Base-by-base conservation (phyloP, 1,284 basidiomycete species). In the Trichosporon asahii region DNA sequence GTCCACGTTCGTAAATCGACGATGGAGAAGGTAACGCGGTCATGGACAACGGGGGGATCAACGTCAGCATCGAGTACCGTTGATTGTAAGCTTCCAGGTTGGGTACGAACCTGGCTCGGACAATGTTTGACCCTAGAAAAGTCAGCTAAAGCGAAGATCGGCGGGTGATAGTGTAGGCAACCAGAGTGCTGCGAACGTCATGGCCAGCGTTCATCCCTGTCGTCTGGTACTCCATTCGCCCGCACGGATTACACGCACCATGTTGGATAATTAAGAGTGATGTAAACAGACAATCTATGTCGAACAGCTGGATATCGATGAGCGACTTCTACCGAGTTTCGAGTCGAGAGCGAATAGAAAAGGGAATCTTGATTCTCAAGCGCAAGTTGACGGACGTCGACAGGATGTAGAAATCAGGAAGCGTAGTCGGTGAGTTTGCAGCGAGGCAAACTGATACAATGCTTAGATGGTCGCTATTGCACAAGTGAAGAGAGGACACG, bases 91-190 rank as follows among this genome's bases (percentile, higher is more conserved):
- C 11, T 37, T n/a, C n/a, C n/a, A n/a, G n/a, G n/a, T n/a, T n/a
- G n/a, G 35, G 2, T 46, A 77, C 79, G 74, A 70, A 82, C 81
- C 81, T 78, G 81, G 82, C 72, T 82, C 82, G 29, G 81, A 83
- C 25, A 83, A 77, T 75, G 82, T 83, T 81, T 83, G 82, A 79
- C 82, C 82, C 82, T 83, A 35, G 4, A 29, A 15, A n/a, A 21
- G 27, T 31, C 23, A 69, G 40, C 27, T 60, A 31, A 2, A 33
- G 14, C 11, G 35, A 12, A 3, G 35, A 14, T n/a, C 35, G 35
- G 35, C 35, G 35, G 2, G 35, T n/a, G n/a, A n/a, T n/a, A n/a
- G n/a, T n/a, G n/a, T n/a, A n/a, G n/a, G n/a, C n/a, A n/a, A n/a
- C n/a, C n/a, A n/a, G n/a, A n/a, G n/a, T n/a, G n/a, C n/a, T 12